Evolutionary conservation across 257 asterid genomes (phyloP).

Genomic region (Ophiorrhiza pumila): DNA sequence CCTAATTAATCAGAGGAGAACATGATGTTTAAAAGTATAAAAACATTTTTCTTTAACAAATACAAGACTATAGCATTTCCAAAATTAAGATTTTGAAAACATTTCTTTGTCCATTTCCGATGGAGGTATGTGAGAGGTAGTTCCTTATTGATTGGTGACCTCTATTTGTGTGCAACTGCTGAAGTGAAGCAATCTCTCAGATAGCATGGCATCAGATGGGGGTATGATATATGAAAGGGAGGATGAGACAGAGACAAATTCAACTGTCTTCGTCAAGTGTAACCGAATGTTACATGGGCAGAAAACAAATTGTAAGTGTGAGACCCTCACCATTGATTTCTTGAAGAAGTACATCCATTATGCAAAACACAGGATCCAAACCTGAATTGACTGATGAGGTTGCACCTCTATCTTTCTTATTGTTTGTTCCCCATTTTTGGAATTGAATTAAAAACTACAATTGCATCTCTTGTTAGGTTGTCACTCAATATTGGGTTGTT

Average conservation of each 20-base stretch:
- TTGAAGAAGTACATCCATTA: conserved; percentile 89
- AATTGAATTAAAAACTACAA: neutral
- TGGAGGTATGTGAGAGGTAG: conserved; percentile 49
- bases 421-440: neutral
- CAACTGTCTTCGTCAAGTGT: conserved; percentile 73
- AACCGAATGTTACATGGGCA: conserved; percentile 84
- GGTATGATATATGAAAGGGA: conserved; percentile 51
- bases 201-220: conserved; percentile 41
- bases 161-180: conserved; percentile 1
- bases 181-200: conserved; percentile 34
- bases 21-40: no score
- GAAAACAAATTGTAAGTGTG: conserved; percentile 59
- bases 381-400: conserved; percentile 99
- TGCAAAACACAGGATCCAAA: conserved; percentile 76
- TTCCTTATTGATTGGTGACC: conserved; percentile 12
- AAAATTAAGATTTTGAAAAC: no score
- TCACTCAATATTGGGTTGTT: neutral
- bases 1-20: no score
- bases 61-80: no score
- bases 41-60: no score
- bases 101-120: conserved; percentile 60
- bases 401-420: conserved; percentile 3
- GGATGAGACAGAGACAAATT: conserved; percentile 62
- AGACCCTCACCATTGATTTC: conserved; percentile 76
- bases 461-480: neutral